Percentiles rank a stretch among this genome's conserved stretches.
Evolutionary conservation across 2,329 filamentous ascomycete species (phyloP).

Genomic region (Fusarium chuoi): DNA sequence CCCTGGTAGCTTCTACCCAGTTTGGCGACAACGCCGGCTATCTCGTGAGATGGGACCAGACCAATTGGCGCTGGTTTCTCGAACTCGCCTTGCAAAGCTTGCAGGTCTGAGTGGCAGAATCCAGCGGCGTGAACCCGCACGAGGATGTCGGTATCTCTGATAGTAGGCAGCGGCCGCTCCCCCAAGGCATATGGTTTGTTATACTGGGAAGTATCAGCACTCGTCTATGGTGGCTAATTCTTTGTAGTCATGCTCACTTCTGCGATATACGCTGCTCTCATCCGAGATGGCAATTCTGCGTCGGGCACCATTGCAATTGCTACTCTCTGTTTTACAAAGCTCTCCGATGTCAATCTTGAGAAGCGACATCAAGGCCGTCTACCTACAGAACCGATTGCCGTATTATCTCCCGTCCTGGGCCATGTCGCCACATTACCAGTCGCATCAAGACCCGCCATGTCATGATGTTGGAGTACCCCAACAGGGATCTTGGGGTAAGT

Average conservation of each 20-base stretch:
- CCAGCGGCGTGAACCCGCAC: slow-evolving; percentile 4
- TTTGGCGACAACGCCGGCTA: neutral
- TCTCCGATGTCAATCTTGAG: neutral
- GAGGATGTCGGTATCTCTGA: slow-evolving; percentile 3
- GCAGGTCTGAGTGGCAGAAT: slow-evolving; percentile 15
- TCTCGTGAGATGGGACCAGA: slow-evolving; percentile 10
- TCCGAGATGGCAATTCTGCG: neutral
- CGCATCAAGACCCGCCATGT: neutral
- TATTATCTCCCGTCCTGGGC: neutral
- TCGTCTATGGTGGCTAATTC: neutral
- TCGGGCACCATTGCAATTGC: neutral
- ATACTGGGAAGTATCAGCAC: neutral
- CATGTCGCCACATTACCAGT: neutral
- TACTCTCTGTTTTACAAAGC: neutral
- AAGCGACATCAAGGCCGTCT: accelerated
- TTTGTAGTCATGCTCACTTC: neutral
- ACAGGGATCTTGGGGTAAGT: slow-evolving; percentile 9
- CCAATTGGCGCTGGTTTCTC: slow-evolving; percentile 14
- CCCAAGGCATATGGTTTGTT: slow-evolving; percentile 15
- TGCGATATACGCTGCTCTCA: slow-evolving; percentile 9
- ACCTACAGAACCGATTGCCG: neutral
- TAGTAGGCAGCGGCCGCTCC: neutral
- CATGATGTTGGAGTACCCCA: slow-evolving; percentile 2
- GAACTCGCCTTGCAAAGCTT: slow-evolving; percentile 14
- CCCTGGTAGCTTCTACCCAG: neutral